These are phyloP conservation scores for Trichoderma sp. DNA, from an alignment of 2,329 filamentous ascomycete genomes.

Conservation along the genomic window DNA sequence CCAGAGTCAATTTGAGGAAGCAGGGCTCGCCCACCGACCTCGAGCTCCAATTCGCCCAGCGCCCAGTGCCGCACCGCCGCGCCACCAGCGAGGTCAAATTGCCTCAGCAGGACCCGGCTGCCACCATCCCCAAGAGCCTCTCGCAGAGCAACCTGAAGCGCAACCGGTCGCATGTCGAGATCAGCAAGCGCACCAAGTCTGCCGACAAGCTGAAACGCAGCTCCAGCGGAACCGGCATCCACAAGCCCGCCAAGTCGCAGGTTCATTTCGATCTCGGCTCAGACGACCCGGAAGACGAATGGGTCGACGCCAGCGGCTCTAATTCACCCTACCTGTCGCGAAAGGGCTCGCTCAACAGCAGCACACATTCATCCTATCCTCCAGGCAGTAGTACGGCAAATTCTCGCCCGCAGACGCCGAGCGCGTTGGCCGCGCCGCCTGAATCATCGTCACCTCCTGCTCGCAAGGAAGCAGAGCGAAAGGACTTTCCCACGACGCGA, in stretches of 20 bases:
- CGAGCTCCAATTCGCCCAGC: slow-evolving; percentile 32
- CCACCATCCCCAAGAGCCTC: slow-evolving; percentile 52
- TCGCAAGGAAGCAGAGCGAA: slow-evolving; percentile 43
- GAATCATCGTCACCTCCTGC: slow-evolving; percentile 33
- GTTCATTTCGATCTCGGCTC: slow-evolving; percentile 65
- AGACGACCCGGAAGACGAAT: slow-evolving; percentile 53
- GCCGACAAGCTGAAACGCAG: slow-evolving; percentile 53
- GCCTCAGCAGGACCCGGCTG: slow-evolving; percentile 43
- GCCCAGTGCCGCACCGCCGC: slow-evolving; percentile 42
- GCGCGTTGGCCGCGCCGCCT: slow-evolving; percentile 24
- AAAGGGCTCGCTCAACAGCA: slow-evolving; percentile 50
- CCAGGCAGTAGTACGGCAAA: slow-evolving; percentile 34
- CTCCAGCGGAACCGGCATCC: slow-evolving; percentile 49
- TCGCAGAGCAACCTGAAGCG: slow-evolving; percentile 58
- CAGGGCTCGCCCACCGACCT: slow-evolving; percentile 40
- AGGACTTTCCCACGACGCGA: slow-evolving; percentile 65
- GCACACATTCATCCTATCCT: slow-evolving; percentile 47
- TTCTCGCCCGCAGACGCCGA: slow-evolving; percentile 39
- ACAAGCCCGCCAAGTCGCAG: slow-evolving; percentile 43
- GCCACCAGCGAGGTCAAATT: slow-evolving; percentile 52
- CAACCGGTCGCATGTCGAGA: slow-evolving; percentile 59
- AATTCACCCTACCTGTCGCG: slow-evolving; percentile 56
- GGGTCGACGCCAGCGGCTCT: slow-evolving; percentile 65
- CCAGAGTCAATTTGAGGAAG: slow-evolving; percentile 42
- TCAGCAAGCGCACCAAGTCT: slow-evolving; percentile 52